phyloP scores from a whole-genome alignment of 352 stramenopile genomes.

The Pythium oligandrum region DNA sequence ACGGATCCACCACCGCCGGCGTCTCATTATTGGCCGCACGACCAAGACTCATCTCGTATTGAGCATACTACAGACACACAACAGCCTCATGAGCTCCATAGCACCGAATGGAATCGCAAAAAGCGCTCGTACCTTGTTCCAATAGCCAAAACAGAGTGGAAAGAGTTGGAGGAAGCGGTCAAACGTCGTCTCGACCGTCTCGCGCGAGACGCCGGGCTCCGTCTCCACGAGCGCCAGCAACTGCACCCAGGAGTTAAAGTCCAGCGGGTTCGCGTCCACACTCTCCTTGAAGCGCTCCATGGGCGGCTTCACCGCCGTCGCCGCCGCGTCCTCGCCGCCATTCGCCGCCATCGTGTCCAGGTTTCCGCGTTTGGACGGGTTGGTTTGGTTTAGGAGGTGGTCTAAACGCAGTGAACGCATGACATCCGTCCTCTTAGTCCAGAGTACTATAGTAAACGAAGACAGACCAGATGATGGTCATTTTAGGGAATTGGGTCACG shows the following conservation, averaged over 20 bases:
- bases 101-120: neutral
- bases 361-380: no score
- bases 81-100: constrained; percentile 1
- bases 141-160: constrained; percentile 82
- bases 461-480: no score
- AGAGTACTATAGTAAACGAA: no score
- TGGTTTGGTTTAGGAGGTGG: no score
- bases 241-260: constrained; percentile 80
- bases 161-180: constrained; percentile 72
- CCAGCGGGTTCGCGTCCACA: constrained; percentile 64
- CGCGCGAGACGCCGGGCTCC: constrained; percentile 37
- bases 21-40: constrained; percentile 37
- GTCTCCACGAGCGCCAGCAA: constrained; percentile 65
- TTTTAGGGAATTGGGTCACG: no score
- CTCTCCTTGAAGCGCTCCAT: constrained; percentile 43
- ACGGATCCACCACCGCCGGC: constrained; percentile 28
- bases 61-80: constrained; percentile 43
- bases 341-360: constrained; percentile 1
- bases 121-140: constrained; percentile 61
- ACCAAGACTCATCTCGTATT: constrained; percentile 50
- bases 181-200: constrained; percentile 63
- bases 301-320: constrained; percentile 21
- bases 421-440: no score
- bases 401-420: no score
- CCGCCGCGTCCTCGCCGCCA: neutral